Evolutionary conservation across 2,329 filamentous ascomycete genomes (phyloP).

Genomic region (Remersonia thermophila): DNA sequence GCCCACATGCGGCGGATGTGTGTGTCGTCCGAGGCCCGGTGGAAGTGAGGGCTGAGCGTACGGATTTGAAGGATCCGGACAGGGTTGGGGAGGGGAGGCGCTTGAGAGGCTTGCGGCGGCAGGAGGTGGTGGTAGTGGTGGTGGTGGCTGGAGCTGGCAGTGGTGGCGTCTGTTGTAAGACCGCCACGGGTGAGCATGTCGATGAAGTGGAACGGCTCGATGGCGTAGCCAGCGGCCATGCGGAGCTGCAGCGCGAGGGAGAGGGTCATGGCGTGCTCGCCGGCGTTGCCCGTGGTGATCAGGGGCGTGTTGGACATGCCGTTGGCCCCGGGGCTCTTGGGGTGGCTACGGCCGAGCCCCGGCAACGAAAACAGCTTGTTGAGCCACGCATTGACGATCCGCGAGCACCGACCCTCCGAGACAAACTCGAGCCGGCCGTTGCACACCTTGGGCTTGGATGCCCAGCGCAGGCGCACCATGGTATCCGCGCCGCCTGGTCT

Average conservation of each 20-base stretch:
- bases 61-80: conserved; percentile 21
- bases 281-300: conserved; percentile 23
- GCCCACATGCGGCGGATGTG: conserved; percentile 22
- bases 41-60: conserved; percentile 22
- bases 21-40: conserved; percentile 19
- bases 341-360: too few species aligned
- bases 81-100: conserved; percentile 1
- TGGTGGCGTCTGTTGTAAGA: neutral
- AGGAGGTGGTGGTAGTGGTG: neutral
- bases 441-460: conserved; percentile 22
- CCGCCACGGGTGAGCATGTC: conserved; percentile 17
- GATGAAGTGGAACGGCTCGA: conserved; percentile 24
- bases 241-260: conserved; percentile 23
- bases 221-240: conserved; percentile 22
- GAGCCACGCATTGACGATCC: conserved; percentile 22
- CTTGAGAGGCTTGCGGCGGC: neutral
- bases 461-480: conserved; percentile 25
- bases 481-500: conserved; percentile 7
- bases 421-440: conserved; percentile 18
- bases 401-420: conserved; percentile 20
- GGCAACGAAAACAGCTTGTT: conserved; percentile 15
- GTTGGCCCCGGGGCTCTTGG: neutral
- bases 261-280: conserved; percentile 26
- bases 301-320: conserved; percentile 3
- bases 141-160: neutral